Evolutionary conservation across 352 stramenopile species (phyloP).

Genomic region (Pythium myriotylum): DNA sequence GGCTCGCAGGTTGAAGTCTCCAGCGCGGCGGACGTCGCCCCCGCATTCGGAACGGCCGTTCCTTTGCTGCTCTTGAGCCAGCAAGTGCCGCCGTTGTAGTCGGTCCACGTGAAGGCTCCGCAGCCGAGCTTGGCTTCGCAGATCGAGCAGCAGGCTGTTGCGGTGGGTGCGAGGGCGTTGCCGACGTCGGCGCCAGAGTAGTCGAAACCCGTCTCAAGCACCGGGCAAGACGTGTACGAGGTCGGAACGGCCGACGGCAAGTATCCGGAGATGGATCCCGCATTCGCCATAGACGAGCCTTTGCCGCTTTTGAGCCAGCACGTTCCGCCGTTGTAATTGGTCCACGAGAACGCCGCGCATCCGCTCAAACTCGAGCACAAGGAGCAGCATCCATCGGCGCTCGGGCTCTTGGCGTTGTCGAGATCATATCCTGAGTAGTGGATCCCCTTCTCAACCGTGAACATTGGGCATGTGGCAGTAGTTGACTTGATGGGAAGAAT

Average conservation of each 20-base stretch:
- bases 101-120: background rate
- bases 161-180: background rate
- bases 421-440: background rate
- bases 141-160: background rate
- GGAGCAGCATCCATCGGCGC: background rate
- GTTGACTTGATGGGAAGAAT: background rate
- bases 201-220: background rate
- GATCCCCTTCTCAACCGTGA: background rate
- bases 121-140: background rate
- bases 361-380: background rate
- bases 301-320: constrained; percentile 52
- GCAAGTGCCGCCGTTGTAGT: background rate
- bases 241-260: background rate
- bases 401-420: background rate
- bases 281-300: background rate
- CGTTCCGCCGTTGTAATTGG: constrained; percentile 46
- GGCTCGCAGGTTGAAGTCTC: background rate
- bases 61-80: background rate
- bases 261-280: background rate
- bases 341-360: constrained; percentile 34
- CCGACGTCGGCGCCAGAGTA: background rate
- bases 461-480: background rate
- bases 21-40: background rate
- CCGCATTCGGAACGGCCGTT: background rate
- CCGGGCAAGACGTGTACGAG: background rate